Conservation (phyloP, 257 asterid species). For the Rehmannia glutinosa region DNA sequence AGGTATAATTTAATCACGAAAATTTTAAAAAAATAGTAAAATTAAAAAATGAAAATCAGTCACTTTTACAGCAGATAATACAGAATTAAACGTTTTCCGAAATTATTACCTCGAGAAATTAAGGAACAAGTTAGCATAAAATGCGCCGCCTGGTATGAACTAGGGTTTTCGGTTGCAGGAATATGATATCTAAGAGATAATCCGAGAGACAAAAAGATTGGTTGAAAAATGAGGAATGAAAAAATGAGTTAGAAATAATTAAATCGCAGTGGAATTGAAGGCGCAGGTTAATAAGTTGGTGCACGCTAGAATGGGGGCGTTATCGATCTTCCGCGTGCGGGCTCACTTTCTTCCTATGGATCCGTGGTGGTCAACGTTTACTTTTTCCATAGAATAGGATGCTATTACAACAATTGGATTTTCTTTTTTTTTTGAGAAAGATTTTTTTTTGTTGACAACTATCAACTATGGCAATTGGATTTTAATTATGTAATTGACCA, state of each 20-base stretch:
- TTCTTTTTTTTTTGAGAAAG: too few relatives aligned
- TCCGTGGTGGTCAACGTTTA: conserved; percentile 6
- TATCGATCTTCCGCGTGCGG: conserved; percentile 16
- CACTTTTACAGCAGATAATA: background rate
- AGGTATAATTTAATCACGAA: background rate
- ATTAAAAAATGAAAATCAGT: background rate
- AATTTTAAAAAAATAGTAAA: background rate
- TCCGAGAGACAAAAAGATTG: conserved; percentile 1
- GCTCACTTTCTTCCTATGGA: conserved; percentile 21
- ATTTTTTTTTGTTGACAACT: too few relatives aligned
- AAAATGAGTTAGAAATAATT: background rate
- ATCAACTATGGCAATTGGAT: too few relatives aligned
- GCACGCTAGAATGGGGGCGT: conserved; percentile 10
- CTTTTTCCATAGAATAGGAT: too few relatives aligned
- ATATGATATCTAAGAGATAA: background rate
- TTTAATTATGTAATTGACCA: too few relatives aligned
- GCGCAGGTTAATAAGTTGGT: conserved; percentile 25
- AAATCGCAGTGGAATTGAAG: background rate
- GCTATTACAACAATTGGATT: background rate
- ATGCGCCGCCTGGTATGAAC: conserved; percentile 11
- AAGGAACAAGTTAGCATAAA: background rate
- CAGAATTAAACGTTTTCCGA: background rate
- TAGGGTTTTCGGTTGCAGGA: conserved; percentile 31
- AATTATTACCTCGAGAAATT: conserved; percentile 13
- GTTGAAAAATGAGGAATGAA: background rate